Conservation (phyloP, 73 alveolate species). For the Urostyla sp. region DNA sequence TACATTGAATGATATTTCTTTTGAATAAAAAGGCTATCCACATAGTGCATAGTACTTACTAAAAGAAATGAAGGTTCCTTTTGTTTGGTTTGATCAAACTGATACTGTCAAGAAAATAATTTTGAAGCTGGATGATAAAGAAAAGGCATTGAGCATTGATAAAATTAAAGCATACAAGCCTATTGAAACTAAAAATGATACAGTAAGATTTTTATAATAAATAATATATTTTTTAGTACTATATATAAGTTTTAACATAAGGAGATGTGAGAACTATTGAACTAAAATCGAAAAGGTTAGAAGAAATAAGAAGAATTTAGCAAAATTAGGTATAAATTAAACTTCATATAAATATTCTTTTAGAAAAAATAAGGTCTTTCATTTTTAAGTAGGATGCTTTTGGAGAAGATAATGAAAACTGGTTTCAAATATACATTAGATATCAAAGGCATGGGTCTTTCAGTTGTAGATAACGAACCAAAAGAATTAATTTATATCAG, state of each 20-base stretch:
- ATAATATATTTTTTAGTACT: neutral
- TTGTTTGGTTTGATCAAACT: slow-evolving; percentile 64
- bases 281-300: slow-evolving; percentile 8
- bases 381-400: slow-evolving; percentile 6
- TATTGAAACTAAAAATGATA: neutral
- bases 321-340: neutral
- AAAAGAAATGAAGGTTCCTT: slow-evolving; percentile 50
- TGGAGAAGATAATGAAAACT: neutral
- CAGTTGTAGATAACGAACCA: slow-evolving; percentile 88
- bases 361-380: slow-evolving; percentile 28
- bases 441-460: slow-evolving; percentile 89
- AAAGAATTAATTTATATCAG: slow-evolving; percentile 84
- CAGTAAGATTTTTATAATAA: neutral
- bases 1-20: slow-evolving; percentile 20
- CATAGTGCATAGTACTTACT: no score
- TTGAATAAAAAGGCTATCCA: neutral
- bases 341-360: no score
- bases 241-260: slow-evolving; percentile 4
- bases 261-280: slow-evolving; percentile 50
- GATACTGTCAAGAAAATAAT: slow-evolving; percentile 32
- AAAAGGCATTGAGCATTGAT: slow-evolving; percentile 43
- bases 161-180: slow-evolving; percentile 41
- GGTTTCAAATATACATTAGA: slow-evolving; percentile 66
- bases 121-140: slow-evolving; percentile 38
- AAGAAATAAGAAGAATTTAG: no score